Conservation (phyloP, 2,329 filamentous ascomycete species). For the Alternaria burnsii region DNA sequence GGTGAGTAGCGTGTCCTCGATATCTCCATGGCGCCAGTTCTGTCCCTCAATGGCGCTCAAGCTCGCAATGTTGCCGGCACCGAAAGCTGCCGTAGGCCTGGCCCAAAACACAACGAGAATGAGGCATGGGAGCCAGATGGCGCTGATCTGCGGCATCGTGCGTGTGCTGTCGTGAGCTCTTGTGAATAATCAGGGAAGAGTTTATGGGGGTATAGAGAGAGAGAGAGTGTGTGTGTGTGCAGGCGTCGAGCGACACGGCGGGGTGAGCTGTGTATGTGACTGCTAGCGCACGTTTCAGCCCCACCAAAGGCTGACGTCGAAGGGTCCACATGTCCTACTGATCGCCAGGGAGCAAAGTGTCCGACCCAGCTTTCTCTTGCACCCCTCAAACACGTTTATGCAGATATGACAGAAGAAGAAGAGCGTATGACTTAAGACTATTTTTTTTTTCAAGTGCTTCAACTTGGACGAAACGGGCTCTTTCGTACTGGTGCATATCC, state of each 20-base stretch:
- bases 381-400: neutral
- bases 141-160: conserved; percentile 43
- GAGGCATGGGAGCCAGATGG: conserved; percentile 51
- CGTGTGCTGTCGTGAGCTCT: conserved; percentile 12
- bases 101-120: conserved; percentile 71
- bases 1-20: conserved; percentile 86
- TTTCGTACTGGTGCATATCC: too few relatives aligned
- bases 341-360: neutral
- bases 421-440: too few relatives aligned
- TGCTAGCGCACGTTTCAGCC: conserved; percentile 10
- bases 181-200: neutral
- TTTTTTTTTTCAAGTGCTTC: too few relatives aligned
- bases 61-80: conserved; percentile 86
- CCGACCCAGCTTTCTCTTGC: neutral
- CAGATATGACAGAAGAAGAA: too few relatives aligned
- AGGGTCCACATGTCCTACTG: neutral
- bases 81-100: conserved; percentile 77
- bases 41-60: conserved; percentile 82
- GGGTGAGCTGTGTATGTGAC: neutral
- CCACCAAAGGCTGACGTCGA: conserved; percentile 16
- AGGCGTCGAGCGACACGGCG: neutral
- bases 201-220: neutral
- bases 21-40: conserved; percentile 76
- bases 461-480: too few relatives aligned
- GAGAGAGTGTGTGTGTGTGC: too few relatives aligned